Evolutionary conservation across 129 eudicot species (phyloP).

Genomic region (Solidago caesia): DNA sequence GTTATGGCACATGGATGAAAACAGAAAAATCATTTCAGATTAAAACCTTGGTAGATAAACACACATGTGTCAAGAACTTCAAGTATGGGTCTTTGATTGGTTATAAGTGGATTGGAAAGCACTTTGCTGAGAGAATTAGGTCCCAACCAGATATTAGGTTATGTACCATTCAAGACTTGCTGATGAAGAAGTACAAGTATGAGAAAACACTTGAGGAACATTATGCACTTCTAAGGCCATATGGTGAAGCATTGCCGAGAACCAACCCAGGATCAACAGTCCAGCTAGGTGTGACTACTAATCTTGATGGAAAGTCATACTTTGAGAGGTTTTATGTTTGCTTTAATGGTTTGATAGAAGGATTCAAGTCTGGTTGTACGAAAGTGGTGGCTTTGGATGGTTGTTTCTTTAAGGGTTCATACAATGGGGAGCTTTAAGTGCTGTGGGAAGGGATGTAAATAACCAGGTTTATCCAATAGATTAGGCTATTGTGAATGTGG

Average conservation of each 20-base stretch:
- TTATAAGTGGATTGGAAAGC: no score
- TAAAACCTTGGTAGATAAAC: no score
- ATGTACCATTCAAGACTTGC: no score
- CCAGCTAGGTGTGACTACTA: not conserved
- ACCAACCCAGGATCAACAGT: not conserved
- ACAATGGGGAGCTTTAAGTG: no score
- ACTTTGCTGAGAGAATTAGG: no score
- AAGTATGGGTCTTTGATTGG: no score
- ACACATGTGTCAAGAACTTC: no score
- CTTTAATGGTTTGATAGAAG: not conserved
- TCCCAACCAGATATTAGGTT: no score
- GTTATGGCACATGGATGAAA: no score
- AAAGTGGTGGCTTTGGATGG: not conserved
- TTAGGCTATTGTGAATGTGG: not conserved
- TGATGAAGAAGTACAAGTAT: not conserved
- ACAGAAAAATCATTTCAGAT: no score
- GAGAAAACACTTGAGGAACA: not conserved
- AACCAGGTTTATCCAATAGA: not conserved
- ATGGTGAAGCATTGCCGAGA: not conserved
- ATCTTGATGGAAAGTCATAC: not conserved
- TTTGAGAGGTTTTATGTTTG: not conserved
- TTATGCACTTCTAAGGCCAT: not conserved
- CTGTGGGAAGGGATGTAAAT: not conserved
- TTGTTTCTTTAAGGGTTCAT: not conserved
- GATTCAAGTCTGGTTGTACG: not conserved